Base-by-base conservation (phyloP, 108 stramenopile genomes). In the Stephanodiscus triporus region DNA sequence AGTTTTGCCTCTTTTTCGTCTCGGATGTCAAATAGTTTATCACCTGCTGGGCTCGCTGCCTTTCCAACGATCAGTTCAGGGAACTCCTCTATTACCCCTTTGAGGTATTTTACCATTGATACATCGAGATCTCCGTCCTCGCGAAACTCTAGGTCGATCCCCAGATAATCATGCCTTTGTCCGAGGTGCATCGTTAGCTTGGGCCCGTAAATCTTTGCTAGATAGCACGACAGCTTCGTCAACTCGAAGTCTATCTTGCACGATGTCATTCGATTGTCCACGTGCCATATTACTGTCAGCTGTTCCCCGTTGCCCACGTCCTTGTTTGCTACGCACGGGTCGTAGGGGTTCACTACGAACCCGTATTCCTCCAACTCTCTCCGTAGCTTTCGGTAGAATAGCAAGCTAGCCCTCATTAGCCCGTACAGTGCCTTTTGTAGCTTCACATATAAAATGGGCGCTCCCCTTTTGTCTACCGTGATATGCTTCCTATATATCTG, bases 271-370 rank as follows among this genome's bases (percentile, higher is more conserved):
- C 50, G 23, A 54, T 88, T 83, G 43, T 87, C 86, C 13, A 87
- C 84, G 66, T 87, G 75, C 72, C 76, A 85, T 2, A 67, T 47
- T 2, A 87, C 42, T 0, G 86, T 88, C 24, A 67, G 62, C 40
- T 81, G 82, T 65, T 65, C 7, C 5, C 32, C 32, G 5, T 34
- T 5, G 4, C 32, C 5, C 32, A 34, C 32, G 32, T 5, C 5
- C 32, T 34, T 34, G 32, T 78, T 65, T 1, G 70, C 36, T 9
- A 64, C 63, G 36, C 77, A 72, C 22, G 40, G 55, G 27, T 78
- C 70, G 9, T 72, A 78, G 32, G 77, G 70, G 30, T 78, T 78
- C n/a, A 61, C n/a, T 42, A 34, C 32, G 5, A 34, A 34, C 32
- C 2, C 32, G 32, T 34, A 34, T 34, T 34, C 32, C 5, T 34